Percentiles rank a stretch among this genome's conserved stretches.
phyloP scores from a whole-genome alignment of 2,329 filamentous ascomycete species.

The Tolypocladium nubicola region DNA sequence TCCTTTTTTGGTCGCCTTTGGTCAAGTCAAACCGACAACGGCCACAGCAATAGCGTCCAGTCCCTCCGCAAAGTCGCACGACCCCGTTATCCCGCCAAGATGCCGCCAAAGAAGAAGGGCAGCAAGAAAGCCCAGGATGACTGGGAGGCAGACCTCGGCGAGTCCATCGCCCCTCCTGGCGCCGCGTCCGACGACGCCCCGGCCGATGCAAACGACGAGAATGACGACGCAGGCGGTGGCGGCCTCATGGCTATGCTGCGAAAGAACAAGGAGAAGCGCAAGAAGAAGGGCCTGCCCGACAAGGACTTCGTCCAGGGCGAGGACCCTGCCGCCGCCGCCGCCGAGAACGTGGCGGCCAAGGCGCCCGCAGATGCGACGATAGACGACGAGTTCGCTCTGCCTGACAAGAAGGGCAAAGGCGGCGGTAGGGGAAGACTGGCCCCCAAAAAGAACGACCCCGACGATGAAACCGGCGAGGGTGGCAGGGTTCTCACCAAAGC shows the following conservation, averaged over 20 bases:
- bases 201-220: conserved; percentile 35
- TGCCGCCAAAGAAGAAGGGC: conserved; percentile 91
- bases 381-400: conserved; percentile 77
- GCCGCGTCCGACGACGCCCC: conserved; percentile 32
- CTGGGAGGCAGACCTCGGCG: conserved; percentile 90
- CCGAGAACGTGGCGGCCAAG: conserved; percentile 43
- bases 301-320: conserved; percentile 63
- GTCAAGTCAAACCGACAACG: neutral
- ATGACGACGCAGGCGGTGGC: conserved; percentile 41
- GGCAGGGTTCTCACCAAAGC: conserved; percentile 86
- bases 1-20: neutral
- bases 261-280: conserved; percentile 77
- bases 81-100: conserved; percentile 32
- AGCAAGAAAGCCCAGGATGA: conserved; percentile 78
- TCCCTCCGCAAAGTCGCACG: neutral
- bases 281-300: conserved; percentile 72
- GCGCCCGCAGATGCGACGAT: conserved; percentile 70
- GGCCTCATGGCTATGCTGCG: conserved; percentile 71
- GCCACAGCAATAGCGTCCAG: neutral
- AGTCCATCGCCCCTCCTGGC: conserved; percentile 54
- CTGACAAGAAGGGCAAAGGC: conserved; percentile 64
- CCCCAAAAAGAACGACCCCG: conserved; percentile 34
- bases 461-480: conserved; percentile 41
- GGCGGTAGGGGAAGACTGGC: conserved; percentile 35
- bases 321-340: conserved; percentile 23